Percentiles rank a stretch among this genome's conserved stretches.
These are phyloP conservation scores for Rhodotorula sp. DNA, from an alignment of 1,284 basidiomycete genomes.

Conservation along the genomic window DNA sequence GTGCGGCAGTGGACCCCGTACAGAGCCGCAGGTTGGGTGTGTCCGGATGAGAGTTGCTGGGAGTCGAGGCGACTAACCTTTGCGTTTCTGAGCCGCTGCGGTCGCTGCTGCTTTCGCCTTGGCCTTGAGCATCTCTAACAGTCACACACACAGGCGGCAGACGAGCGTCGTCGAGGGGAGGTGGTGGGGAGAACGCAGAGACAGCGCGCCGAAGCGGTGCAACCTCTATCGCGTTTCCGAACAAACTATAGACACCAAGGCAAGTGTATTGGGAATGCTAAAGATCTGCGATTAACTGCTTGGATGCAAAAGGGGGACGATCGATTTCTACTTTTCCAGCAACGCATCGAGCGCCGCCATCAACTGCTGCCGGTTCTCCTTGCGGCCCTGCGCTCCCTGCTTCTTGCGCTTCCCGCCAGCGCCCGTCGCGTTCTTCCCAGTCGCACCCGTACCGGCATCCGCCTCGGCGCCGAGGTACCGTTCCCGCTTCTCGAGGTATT, in stretches of 20 bases:
- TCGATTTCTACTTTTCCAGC: constrained; percentile 3
- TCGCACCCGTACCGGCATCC: background rate
- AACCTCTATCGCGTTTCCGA: too few species aligned
- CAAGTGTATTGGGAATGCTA: background rate
- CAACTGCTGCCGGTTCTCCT: constrained; percentile 1
- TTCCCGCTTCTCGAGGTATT: constrained; percentile 7
- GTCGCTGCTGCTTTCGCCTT: constrained; percentile 27
- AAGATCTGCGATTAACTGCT: background rate
- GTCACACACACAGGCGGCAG: too few species aligned
- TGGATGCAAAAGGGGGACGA: background rate
- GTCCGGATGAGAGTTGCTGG: too few species aligned
- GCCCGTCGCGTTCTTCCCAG: background rate
- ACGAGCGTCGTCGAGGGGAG: too few species aligned
- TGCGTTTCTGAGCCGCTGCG: constrained; percentile 18
- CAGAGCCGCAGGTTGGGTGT: too few species aligned
- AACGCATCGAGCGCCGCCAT: constrained; percentile 5
- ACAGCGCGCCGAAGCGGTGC: too few species aligned
- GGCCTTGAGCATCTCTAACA: constrained; percentile 12
- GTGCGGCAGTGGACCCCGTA: too few species aligned
- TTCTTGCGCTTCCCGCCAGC: background rate
- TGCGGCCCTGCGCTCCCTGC: constrained; percentile 4
- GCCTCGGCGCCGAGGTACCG: background rate
- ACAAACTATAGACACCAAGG: too few species aligned
- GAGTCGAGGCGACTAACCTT: background rate
- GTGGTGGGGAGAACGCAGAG: too few species aligned